Percentiles rank a stretch among this genome's conserved stretches.
Conservation (phyloP, 345 rosid species). For the Moricandia moricandioides region DNA sequence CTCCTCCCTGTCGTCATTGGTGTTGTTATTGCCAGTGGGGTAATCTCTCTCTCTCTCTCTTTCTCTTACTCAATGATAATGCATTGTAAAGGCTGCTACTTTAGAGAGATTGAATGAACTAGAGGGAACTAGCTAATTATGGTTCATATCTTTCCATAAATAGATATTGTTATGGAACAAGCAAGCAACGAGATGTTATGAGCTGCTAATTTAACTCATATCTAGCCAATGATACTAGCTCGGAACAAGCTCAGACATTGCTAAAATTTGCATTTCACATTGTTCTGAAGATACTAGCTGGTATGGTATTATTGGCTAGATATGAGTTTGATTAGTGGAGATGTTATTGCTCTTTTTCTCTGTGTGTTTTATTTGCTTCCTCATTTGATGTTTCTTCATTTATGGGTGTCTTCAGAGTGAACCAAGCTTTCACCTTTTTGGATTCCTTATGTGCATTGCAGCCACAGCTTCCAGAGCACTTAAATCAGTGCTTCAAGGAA, state of each 20-base stretch:
- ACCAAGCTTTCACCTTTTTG: conserved; percentile 97
- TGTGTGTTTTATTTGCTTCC: not conserved
- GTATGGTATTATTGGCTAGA: not conserved
- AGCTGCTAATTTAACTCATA: conserved; percentile 2
- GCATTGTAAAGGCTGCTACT: not conserved
- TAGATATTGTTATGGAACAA: not conserved
- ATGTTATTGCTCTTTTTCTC: not conserved
- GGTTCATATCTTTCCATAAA: not conserved
- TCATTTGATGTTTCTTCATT: not conserved
- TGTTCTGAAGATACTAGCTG: not conserved
- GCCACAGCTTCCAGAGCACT: conserved; percentile 99
- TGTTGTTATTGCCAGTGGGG: conserved; percentile 99
- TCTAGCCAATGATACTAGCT: not conserved
- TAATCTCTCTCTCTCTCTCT: not conserved
- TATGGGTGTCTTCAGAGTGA: conserved; percentile 53
- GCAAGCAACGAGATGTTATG: not conserved
- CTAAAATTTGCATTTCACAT: not conserved
- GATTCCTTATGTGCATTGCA: conserved; percentile 84
- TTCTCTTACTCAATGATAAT: not conserved
- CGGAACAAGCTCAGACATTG: not conserved
- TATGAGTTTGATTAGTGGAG: not conserved
- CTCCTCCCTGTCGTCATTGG: conserved; percentile 93
- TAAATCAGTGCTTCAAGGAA: conserved; percentile 94
- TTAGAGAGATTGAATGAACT: not conserved
- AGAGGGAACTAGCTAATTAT: not conserved